A percentile compares a stretch with the other conserved stretches of the same genome.
Evolutionary conservation across 345 rosid genomes (phyloP).

Genomic region (Triadica sebifera): DNA sequence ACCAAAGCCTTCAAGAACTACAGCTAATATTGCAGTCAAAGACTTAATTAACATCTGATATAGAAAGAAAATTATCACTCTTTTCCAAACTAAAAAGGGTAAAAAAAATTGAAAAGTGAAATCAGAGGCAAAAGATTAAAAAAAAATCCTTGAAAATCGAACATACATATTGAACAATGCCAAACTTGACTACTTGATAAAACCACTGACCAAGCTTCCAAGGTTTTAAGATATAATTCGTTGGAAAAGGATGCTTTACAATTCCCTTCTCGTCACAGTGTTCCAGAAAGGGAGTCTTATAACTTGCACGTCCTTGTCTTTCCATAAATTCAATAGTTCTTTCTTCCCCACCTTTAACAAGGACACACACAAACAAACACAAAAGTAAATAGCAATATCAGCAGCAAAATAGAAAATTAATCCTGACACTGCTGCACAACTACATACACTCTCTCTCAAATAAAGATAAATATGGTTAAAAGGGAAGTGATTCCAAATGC

Average conservation of each 20-base stretch:
- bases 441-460: too few relatives aligned
- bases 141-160: conserved; percentile 23
- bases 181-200: conserved; percentile 92
- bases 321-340: conserved; percentile 87
- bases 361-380: conserved; percentile 4
- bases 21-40: conserved; percentile 73
- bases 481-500: too few relatives aligned
- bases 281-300: conserved; percentile 64
- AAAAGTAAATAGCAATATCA: conserved; percentile 5
- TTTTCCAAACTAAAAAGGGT: conserved; percentile 18
- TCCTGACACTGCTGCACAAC: too few relatives aligned
- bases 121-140: conserved; percentile 2
- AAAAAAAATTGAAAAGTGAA: conserved; percentile 11
- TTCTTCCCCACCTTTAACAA: conserved; percentile 78
- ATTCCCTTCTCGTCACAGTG: conserved; percentile 53
- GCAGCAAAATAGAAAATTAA: conserved; percentile 3
- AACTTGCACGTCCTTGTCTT: conserved; percentile 71
- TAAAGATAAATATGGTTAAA: too few relatives aligned
- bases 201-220: conserved; percentile 97
- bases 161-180: conserved; percentile 99
- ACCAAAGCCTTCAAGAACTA: conserved; percentile 83
- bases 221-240: conserved; percentile 70
- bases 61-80: conserved; percentile 16
- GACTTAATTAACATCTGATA: conserved; percentile 94
- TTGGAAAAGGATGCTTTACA: conserved; percentile 84